These are phyloP conservation scores for Cerrena zonata DNA, from an alignment of 1,284 basidiomycete species.

Conservation along the genomic window DNA sequence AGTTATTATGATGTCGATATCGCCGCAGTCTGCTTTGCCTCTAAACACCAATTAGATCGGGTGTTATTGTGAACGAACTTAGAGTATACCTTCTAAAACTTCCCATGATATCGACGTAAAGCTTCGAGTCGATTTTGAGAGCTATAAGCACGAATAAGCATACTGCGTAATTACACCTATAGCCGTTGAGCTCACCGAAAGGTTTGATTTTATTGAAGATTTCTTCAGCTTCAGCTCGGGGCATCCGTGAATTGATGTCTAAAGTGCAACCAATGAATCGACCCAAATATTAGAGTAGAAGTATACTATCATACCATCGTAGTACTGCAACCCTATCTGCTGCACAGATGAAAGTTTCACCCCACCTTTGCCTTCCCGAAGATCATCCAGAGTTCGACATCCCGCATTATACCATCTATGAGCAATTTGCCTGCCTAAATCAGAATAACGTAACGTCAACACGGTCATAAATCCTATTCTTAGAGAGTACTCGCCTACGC, in stretches of 20 bases:
- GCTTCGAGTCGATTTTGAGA: constrained; percentile 59
- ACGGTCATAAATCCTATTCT: not conserved
- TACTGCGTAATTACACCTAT: not conserved
- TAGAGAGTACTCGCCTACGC: constrained; percentile 69
- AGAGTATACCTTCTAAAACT: constrained; percentile 69
- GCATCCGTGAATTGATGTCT: constrained; percentile 81
- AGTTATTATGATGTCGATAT: constrained; percentile 86
- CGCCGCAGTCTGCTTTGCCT: constrained; percentile 77
- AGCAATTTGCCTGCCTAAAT: constrained; percentile 55
- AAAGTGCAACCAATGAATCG: not conserved
- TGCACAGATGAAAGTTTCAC: constrained; percentile 63
- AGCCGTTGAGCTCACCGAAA: constrained; percentile 42
- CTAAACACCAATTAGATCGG: constrained; percentile 21
- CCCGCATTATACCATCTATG: constrained; percentile 72
- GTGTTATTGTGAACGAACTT: not conserved
- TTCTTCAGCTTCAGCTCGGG: constrained; percentile 67
- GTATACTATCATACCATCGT: constrained; percentile 51
- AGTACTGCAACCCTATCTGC: constrained; percentile 71
- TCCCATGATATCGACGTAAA: constrained; percentile 84
- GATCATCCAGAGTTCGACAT: constrained; percentile 72
- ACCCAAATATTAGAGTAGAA: not conserved
- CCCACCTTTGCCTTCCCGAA: constrained; percentile 51
- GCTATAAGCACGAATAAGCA: constrained; percentile 37
- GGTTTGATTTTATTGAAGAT: constrained; percentile 70
- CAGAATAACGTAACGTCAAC: not conserved